Base-by-base conservation (phyloP, 371 early-diverging fungal species). In the Mortierella sp. region DNA sequence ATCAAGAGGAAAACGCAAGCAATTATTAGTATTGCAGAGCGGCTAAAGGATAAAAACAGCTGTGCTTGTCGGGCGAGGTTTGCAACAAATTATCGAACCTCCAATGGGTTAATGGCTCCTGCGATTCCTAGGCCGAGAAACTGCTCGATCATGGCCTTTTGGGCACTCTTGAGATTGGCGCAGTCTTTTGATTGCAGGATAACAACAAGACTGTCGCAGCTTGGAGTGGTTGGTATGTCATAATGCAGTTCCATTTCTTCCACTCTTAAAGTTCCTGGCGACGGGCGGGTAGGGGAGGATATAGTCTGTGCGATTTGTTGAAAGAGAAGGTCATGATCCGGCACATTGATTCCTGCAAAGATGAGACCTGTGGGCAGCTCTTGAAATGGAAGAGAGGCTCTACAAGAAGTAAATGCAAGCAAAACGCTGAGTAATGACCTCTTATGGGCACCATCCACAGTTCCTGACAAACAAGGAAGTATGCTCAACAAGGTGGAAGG, bases 321-420 rank as follows among this genome's bases (percentile, higher is more conserved):
- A 76, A 87, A 80, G 64, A 89, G 43, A 48, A 74, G 64, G 75
- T 88, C 84, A 50, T 89, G 82, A 88, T 89, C 83, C 57, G 85
- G 76, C 11, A 84, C 75, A 88, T 94, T 83, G 89, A 91, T 81
- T 75, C 81, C 95, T 21, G 94, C 92, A 88, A 94, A 93, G 4
- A 95, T 90, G 19, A 94, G 88, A 0, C 89, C 95, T 28, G 95
- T 92, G 4, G 95, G 95, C 24, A 95, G 83, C 78, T 93, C 95
- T 74, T 90, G 91, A 44, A 84, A 88, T 3, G 91, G 93, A 67
- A 90, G 73, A 50, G 54, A 26, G 83, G 88, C 71, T 64, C 87
- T 84, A 74, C n/a, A 67, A n/a, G 64, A 26, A 69, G 31, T 13
- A 14, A 59, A 28, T n/a, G n/a, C 13, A 61, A 26, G 1, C 28